These are phyloP conservation scores for Miscanthus lutarioriparius DNA, from an alignment of 176 grass and related monocot genomes.

Conservation along the genomic window DNA sequence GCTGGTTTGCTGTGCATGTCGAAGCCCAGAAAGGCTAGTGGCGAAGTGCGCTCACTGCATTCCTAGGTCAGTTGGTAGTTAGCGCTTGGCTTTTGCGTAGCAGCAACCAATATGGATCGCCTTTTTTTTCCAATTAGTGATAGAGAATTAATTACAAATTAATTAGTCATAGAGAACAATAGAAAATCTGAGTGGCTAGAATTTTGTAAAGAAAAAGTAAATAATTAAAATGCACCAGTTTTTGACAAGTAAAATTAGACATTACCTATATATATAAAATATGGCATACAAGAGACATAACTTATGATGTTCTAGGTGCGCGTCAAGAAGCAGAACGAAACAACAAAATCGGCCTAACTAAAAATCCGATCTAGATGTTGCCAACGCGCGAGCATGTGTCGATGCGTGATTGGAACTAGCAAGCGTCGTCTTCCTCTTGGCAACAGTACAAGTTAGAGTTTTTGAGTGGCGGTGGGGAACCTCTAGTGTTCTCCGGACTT, in stretches of 20 bases:
- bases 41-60: not conserved
- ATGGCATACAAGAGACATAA: not conserved
- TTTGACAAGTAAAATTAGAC: not conserved
- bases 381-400: not conserved
- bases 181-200: too few relatives aligned
- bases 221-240: not conserved
- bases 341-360: not conserved
- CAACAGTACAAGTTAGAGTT: not conserved
- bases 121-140: too few relatives aligned
- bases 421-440: not conserved
- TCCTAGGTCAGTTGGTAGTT: not conserved
- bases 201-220: too few relatives aligned
- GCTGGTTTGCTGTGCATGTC: not conserved
- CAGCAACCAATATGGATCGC: not conserved
- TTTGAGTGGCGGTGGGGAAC: not conserved
- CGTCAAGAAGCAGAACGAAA: not conserved
- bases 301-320: not conserved
- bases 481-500: not conserved
- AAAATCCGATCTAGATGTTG: not conserved
- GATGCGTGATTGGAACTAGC: not conserved
- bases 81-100: not conserved
- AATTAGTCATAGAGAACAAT: too few relatives aligned
- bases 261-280: not conserved
- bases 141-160: too few relatives aligned
- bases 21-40: not conserved